Evolutionary conservation across 495 filamentous ascomycete genomes (phyloP).

Genomic region (Aspergillus bridgeri): DNA sequence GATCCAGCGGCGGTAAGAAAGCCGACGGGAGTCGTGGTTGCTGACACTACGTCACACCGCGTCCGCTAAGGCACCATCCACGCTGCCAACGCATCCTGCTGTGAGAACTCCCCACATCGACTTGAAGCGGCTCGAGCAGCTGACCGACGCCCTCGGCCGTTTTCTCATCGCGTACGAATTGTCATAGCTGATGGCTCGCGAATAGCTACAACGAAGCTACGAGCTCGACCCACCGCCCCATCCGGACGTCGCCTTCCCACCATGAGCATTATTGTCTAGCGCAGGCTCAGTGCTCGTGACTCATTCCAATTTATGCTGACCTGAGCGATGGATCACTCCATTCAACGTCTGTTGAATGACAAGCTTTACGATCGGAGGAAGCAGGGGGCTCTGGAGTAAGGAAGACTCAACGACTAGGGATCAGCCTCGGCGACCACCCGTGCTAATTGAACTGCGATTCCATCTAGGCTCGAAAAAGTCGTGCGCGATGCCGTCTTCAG

Average conservation of each 20-base stretch:
- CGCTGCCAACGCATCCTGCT: slow-evolving; percentile 39
- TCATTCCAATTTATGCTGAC: slow-evolving; percentile 19
- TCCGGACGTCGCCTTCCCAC: slow-evolving; percentile 19
- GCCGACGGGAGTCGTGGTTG: slow-evolving; percentile 10
- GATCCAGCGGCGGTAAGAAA: slow-evolving; percentile 1
- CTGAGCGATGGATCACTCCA: slow-evolving; percentile 74
- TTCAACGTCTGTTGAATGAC: slow-evolving; percentile 90
- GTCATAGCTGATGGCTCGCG: slow-evolving; percentile 2
- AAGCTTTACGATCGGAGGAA: slow-evolving; percentile 98
- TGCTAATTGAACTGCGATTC: slow-evolving; percentile 5
- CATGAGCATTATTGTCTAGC: slow-evolving; percentile 34
- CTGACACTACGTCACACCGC: slow-evolving; percentile 39
- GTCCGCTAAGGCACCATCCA: slow-evolving; percentile 28
- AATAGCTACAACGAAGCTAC: slow-evolving; percentile 16
- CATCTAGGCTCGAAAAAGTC: slow-evolving; percentile 73
- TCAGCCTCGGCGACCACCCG: neutral
- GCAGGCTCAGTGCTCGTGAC: slow-evolving; percentile 21
- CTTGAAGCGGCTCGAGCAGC: neutral
- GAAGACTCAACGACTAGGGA: slow-evolving; percentile 7
- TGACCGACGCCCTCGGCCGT: neutral
- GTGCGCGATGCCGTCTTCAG: slow-evolving; percentile 80
- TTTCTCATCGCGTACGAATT: neutral
- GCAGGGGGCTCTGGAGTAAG: slow-evolving; percentile 93
- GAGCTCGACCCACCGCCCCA: slow-evolving; percentile 16
- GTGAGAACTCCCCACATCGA: slow-evolving; percentile 21